A percentile compares a stretch with the other conserved stretches of the same genome.
Conservation (phyloP, 164 flowering plant genomes). For the Litsea cubeba region DNA sequence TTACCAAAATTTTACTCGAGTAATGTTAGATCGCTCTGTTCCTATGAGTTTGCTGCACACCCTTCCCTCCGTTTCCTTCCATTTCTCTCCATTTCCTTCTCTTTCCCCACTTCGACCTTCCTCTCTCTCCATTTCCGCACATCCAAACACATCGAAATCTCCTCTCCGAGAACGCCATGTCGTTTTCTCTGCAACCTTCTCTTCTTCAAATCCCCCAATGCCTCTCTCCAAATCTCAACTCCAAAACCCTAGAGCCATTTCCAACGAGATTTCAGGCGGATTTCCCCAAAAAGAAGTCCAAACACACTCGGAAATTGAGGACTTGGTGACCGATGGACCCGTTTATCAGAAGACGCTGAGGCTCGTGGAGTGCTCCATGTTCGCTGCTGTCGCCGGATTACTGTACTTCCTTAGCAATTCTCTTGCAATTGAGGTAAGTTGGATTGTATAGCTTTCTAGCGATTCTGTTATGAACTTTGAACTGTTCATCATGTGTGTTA, state of each 20-base stretch:
- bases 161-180: neutral
- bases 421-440: conserved; percentile 69
- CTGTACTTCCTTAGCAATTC: conserved; percentile 75
- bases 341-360: conserved; percentile 67
- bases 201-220: conserved; percentile 1
- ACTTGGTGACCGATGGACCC: conserved; percentile 43
- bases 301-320: conserved; percentile 23
- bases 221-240: conserved; percentile 10
- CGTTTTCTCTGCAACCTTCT: conserved; percentile 6
- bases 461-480: no score
- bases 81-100: conserved; percentile 13
- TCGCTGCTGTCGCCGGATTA: conserved; percentile 81
- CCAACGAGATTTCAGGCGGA: neutral
- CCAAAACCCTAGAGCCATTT: conserved; percentile 15
- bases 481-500: neutral
- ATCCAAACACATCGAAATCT: neutral
- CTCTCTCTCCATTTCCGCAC: conserved; percentile 7
- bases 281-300: conserved; percentile 14
- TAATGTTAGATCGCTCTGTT: neutral
- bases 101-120: conserved; percentile 4
- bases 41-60: neutral
- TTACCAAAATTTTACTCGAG: no score
- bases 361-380: conserved; percentile 94
- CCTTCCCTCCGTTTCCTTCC: conserved; percentile 5
- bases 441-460: neutral